Evolutionary conservation across 768 basidiomycete species (phyloP).

Genomic region (Leucosporidium creatinivorum): DNA sequence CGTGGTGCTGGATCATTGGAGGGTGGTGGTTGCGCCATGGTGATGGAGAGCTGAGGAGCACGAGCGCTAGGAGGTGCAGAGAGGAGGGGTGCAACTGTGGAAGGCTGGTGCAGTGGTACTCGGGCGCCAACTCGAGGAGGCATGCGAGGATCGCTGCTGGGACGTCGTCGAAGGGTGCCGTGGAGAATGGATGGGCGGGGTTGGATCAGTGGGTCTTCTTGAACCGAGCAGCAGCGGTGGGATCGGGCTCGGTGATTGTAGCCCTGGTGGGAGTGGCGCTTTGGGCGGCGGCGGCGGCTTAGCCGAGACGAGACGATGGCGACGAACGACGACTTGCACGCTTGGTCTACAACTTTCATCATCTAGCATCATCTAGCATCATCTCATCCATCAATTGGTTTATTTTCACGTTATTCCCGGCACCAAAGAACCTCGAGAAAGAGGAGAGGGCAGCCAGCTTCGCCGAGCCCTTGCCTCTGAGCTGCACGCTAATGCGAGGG

Average conservation of each 20-base stretch:
- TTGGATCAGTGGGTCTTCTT: slow-evolving; percentile 27
- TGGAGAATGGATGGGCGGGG: slow-evolving; percentile 12
- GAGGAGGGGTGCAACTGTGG: slow-evolving; percentile 17
- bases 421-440: no score
- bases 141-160: neutral
- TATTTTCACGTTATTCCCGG: no score
- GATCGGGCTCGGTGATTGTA: slow-evolving; percentile 6
- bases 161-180: neutral
- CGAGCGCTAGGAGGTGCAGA: slow-evolving; percentile 19
- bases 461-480: no score
- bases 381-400: no score
- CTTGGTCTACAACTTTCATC: no score
- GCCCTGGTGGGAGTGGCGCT: slow-evolving; percentile 16
- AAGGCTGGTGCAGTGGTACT: slow-evolving; percentile 11
- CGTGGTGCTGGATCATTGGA: slow-evolving; percentile 29
- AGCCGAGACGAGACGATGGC: no score
- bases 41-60: slow-evolving; percentile 19
- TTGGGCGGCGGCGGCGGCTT: slow-evolving; percentile 21
- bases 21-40: slow-evolving; percentile 24
- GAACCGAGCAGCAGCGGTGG: slow-evolving; percentile 19
- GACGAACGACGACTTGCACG: no score
- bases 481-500: no score
- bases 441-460: no score
- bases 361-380: no score
- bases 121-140: neutral